These are phyloP conservation scores for Metschnikowia colocasiae DNA, from an alignment of 805 yeast genomes.

Conservation along the genomic window DNA sequence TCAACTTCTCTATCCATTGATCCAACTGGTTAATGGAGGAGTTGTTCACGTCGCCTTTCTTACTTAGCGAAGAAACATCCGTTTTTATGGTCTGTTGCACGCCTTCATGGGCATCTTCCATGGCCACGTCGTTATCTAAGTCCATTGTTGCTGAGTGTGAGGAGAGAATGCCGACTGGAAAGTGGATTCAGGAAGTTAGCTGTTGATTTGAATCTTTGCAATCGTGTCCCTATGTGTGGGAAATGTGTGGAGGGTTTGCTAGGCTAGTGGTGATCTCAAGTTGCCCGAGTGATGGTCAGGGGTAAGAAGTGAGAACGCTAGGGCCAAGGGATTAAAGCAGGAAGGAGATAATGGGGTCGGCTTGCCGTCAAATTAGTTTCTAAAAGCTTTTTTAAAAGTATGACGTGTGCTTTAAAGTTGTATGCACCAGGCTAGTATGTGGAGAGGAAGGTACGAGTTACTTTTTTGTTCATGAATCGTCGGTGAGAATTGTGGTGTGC, in stretches of 20 bases:
- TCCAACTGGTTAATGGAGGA: slow-evolving; percentile 66
- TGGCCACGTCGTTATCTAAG: slow-evolving; percentile 74
- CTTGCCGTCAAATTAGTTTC: background rate
- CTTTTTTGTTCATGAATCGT: slow-evolving; percentile 7
- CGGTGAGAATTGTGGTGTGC: slow-evolving; percentile 10
- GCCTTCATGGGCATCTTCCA: slow-evolving; percentile 70
- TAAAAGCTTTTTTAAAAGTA: background rate
- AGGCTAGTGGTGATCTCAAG: background rate
- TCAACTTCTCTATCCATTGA: slow-evolving; percentile 78
- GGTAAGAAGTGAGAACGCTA: slow-evolving; percentile 2
- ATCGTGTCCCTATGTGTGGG: background rate
- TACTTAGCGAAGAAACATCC: slow-evolving; percentile 33
- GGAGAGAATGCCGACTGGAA: background rate
- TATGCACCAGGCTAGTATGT: slow-evolving; percentile 1
- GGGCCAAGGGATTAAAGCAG: background rate
- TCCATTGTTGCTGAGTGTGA: slow-evolving; percentile 46
- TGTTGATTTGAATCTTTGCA: background rate
- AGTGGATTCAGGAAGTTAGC: background rate
- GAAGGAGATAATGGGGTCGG: background rate
- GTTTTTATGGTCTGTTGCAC: slow-evolving; percentile 31
- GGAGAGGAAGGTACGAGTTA: slow-evolving; percentile 2
- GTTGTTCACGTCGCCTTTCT: slow-evolving; percentile 30
- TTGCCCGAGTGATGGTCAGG: slow-evolving; percentile 2
- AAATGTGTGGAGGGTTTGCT: background rate
- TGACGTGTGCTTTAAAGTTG: background rate